phyloP scores from a whole-genome alignment of 192 early-diverging fungal species.

The Entomortierella beljakovae region DNA sequence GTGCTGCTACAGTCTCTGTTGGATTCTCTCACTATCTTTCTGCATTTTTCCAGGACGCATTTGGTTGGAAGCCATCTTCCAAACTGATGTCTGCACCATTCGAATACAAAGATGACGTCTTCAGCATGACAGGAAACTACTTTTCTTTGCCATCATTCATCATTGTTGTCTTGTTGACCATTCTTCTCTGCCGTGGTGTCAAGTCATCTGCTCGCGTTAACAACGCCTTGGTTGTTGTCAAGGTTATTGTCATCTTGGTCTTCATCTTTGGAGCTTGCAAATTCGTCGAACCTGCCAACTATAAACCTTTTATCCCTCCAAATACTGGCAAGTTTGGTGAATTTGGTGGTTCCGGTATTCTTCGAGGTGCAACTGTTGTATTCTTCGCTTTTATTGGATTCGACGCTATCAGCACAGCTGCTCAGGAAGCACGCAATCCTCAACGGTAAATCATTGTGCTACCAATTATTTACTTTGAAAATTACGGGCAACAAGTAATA shows the following conservation, averaged over 20 bases:
- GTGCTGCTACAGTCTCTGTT: slow-evolving; percentile 83
- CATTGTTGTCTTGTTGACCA: slow-evolving; percentile 73
- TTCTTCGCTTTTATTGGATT: slow-evolving; percentile 91
- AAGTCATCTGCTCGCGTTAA: slow-evolving; percentile 79
- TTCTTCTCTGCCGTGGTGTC: slow-evolving; percentile 78
- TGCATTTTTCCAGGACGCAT: slow-evolving; percentile 75
- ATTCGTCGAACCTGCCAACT: slow-evolving; percentile 77
- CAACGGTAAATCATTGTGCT: slow-evolving; percentile 58
- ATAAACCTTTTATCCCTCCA: slow-evolving; percentile 82
- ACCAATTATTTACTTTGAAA: too few relatives aligned
- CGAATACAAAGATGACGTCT: slow-evolving; percentile 56
- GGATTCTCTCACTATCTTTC: slow-evolving; percentile 86
- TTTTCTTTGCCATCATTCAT: slow-evolving; percentile 83
- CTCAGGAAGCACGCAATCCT: slow-evolving; percentile 85
- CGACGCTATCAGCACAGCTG: slow-evolving; percentile 87
- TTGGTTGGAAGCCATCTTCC: slow-evolving; percentile 59
- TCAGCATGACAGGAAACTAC: slow-evolving; percentile 54
- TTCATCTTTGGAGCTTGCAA: slow-evolving; percentile 84
- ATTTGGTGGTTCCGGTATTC: slow-evolving; percentile 78
- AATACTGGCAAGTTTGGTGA: slow-evolving; percentile 62
- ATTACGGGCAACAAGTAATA: too few relatives aligned
- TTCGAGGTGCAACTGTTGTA: slow-evolving; percentile 79
- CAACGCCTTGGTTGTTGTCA: slow-evolving; percentile 75
- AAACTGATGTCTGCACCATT: slow-evolving; percentile 77
- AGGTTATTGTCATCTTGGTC: slow-evolving; percentile 78